Conservation (phyloP, 2,329 filamentous ascomycete species). For the Fusarium lyarnte region DNA sequence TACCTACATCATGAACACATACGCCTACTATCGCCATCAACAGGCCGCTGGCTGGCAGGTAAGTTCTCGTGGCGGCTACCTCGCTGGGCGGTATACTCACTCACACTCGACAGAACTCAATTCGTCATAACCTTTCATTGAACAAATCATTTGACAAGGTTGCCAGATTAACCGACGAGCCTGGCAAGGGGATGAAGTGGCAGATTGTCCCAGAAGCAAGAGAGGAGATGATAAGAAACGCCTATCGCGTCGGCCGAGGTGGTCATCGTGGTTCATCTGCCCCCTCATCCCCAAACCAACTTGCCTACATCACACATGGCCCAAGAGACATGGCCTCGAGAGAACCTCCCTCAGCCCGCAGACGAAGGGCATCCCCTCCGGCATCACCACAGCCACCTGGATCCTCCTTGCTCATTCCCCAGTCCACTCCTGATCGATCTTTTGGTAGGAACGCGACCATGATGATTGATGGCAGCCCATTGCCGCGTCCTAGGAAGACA, state of each 20-base stretch:
- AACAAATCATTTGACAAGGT: conserved; percentile 97
- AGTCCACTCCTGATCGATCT: conserved; percentile 64
- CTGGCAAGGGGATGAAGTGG: conserved; percentile 99
- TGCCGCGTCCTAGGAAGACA: conserved; percentile 66
- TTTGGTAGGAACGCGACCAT: conserved; percentile 50
- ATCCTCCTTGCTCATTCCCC: conserved; percentile 59
- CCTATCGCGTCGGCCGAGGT: conserved; percentile 68
- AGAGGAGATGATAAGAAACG: conserved; percentile 87
- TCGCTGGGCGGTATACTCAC: not conserved
- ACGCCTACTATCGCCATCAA: conserved; percentile 92
- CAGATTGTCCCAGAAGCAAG: conserved; percentile 85
- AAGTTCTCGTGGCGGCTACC: conserved; percentile 45
- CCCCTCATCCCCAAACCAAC: conserved; percentile 72
- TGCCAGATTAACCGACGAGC: conserved; percentile 90
- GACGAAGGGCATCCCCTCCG: conserved; percentile 64
- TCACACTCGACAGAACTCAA: conserved; percentile 76
- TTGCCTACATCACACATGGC: conserved; percentile 69
- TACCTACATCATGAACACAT: conserved; percentile 88
- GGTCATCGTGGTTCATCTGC: conserved; percentile 75
- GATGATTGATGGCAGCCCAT: conserved; percentile 68
- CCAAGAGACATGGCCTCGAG: conserved; percentile 64
- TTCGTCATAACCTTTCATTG: conserved; percentile 93
- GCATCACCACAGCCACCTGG: conserved; percentile 65
- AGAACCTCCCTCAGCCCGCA: conserved; percentile 63
- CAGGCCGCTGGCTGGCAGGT: conserved; percentile 87